Percentiles rank a stretch among this genome's conserved stretches.
Conservation (phyloP, 306 rosid species). For the Glycine tomentella region DNA sequence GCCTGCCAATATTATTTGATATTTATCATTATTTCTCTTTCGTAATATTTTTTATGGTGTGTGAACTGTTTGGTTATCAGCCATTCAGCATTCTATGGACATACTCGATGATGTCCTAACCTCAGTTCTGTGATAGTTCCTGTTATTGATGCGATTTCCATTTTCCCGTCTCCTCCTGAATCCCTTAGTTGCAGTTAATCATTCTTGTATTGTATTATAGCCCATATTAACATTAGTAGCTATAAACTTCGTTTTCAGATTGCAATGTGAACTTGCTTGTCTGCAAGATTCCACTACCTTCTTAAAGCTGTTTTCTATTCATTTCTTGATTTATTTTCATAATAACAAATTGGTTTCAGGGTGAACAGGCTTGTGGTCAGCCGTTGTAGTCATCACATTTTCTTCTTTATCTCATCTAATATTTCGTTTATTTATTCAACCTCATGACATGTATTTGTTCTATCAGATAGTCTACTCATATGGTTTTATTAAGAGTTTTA, state of each 20-base stretch:
- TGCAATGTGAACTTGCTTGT: too few species aligned
- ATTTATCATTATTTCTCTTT: conserved; percentile 19
- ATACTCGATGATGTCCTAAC: background rate
- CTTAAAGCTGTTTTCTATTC: background rate
- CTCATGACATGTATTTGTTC: background rate
- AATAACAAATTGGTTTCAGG: conserved; percentile 3
- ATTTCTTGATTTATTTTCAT: background rate
- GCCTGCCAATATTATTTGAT: conserved; percentile 30
- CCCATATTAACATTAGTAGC: too few species aligned
- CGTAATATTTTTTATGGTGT: conserved; percentile 14
- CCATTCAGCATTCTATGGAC: conserved; percentile 1
- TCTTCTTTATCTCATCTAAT: background rate
- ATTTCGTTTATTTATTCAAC: background rate
- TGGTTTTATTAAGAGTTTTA: background rate
- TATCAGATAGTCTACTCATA: background rate
- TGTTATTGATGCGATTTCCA: background rate
- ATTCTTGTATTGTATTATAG: background rate
- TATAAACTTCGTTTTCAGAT: too few species aligned
- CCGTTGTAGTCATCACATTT: background rate
- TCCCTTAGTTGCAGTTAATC: background rate
- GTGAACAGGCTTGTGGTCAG: background rate
- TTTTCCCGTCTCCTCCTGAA: background rate
- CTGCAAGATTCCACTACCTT: background rate
- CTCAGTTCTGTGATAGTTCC: conserved; percentile 10
- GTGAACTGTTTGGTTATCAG: conserved; percentile 28